These are phyloP conservation scores for Dryadomyces quercivorus DNA, from an alignment of 2,329 filamentous ascomycete species.

Conservation along the genomic window DNA sequence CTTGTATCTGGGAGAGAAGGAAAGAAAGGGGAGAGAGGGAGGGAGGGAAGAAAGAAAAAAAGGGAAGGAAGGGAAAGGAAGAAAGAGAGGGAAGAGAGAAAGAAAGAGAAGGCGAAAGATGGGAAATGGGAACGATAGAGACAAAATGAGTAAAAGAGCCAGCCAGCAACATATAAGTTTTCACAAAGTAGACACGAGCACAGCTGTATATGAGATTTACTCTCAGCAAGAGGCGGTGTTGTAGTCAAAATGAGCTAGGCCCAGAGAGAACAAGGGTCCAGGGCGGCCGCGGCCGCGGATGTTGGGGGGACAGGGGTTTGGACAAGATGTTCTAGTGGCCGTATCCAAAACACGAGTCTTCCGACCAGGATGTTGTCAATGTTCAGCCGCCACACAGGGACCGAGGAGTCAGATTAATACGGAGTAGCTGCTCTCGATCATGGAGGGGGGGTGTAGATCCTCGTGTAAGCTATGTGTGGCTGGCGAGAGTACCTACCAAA, in stretches of 20 bases:
- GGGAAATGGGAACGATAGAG: background rate
- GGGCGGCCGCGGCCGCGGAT: background rate
- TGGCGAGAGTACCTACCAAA: background rate
- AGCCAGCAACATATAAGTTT: background rate
- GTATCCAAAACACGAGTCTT: conserved; percentile 15
- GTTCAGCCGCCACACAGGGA: conserved; percentile 15
- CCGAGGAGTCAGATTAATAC: background rate
- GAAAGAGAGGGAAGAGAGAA: too few relatives aligned
- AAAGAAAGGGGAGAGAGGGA: background rate
- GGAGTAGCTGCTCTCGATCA: too few relatives aligned
- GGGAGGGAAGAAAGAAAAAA: background rate
- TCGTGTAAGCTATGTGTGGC: background rate
- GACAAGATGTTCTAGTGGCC: conserved; percentile 10
- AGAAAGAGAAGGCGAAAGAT: background rate
- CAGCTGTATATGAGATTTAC: conserved; percentile 4
- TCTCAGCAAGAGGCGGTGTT: conserved; percentile 6
- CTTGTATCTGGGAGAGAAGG: background rate
- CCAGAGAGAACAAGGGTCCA: conserved; percentile 3
- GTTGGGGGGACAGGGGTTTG: conserved; percentile 1
- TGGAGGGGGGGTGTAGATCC: background rate
- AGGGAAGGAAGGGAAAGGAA: background rate
- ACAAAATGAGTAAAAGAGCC: background rate
- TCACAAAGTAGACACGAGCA: background rate
- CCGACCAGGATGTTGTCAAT: conserved; percentile 15
- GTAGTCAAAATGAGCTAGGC: conserved; percentile 5